Evolutionary conservation across 495 filamentous ascomycete genomes (phyloP).

Genomic region (Physcia stellaris): DNA sequence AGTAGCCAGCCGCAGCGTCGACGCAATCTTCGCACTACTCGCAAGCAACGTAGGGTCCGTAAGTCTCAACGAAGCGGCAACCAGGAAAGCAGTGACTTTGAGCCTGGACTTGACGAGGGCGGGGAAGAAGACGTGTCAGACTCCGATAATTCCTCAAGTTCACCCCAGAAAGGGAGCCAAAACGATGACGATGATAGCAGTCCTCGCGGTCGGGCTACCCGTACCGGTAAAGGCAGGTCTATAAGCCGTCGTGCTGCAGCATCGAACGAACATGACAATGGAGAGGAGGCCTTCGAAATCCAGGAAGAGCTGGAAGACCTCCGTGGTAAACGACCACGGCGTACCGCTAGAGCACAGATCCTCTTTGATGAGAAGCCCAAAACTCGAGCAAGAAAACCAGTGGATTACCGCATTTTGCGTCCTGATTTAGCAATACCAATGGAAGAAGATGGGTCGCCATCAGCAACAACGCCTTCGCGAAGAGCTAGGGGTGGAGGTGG

Average conservation of each 20-base stretch:
- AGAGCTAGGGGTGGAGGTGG: constrained; percentile 39
- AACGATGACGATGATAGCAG: constrained; percentile 36
- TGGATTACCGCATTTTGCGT: constrained; percentile 64
- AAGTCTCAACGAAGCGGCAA: constrained; percentile 38
- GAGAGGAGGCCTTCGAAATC: constrained; percentile 54
- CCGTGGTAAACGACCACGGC: constrained; percentile 38
- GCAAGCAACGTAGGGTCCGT: constrained; percentile 29
- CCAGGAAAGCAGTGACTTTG: constrained; percentile 78
- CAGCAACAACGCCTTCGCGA: constrained; percentile 55
- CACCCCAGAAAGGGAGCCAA: constrained; percentile 30
- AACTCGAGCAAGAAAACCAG: constrained; percentile 38
- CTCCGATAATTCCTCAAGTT: constrained; percentile 30
- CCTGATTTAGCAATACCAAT: constrained; percentile 54
- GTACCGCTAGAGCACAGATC: constrained; percentile 38
- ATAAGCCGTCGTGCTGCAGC: constrained; percentile 37
- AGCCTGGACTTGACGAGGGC: constrained; percentile 58
- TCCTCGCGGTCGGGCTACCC: constrained; percentile 32
- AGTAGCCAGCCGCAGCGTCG: constrained; percentile 30
- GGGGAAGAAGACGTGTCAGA: constrained; percentile 46
- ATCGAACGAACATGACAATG: constrained; percentile 29
- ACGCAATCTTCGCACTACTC: constrained; percentile 27
- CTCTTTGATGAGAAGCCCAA: constrained; percentile 44
- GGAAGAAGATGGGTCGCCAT: constrained; percentile 55
- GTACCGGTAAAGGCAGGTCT: constrained; percentile 34
- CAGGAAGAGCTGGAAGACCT: constrained; percentile 64